Base-by-base conservation (phyloP, 1,139 yeast genomes). In the Candida tropicalis region DNA sequence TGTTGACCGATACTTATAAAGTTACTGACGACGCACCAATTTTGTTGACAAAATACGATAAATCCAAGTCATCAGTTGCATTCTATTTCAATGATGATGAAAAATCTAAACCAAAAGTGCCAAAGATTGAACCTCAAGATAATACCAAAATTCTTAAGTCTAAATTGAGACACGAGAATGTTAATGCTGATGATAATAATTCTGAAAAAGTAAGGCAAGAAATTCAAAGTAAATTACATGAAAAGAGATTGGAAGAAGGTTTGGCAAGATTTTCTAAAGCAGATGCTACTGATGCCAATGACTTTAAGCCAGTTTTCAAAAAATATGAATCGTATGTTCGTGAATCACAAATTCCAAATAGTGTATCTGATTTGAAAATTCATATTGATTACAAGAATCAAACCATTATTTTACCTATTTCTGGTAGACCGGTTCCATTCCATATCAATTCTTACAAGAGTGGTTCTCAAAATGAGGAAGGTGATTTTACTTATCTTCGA, bases 381-480 rank as follows among this genome's bases (percentile, higher is more conserved):
- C 93, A 87, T 58, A 91, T 93, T 44, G 99, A 93, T 62, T 75
- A 81, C 61, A 89, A 88, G 58, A 80, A 87, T 48, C 97, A 90
- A 65, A 88, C 98, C 1, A 87, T 93, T 43, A 80, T 93, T 48
- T 71, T 93, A 47, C 99, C 99, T 40, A 87, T 93, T 48, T 82
- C 86, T 57, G 99, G 99, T 48, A 80, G 99, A 59, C 97, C 99
- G 2, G 99, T 95, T 39, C 99, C 99, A 23, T 91, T 93, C 75
- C 99, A 93, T 63, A 90, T 93, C 57, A 89, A 90, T 60, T 75
- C 97, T 7, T 91, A 88, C 67, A 93, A 91, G 62, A 91, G 89
- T 63, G 98, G 97, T 39, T 87, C 96, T 18, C 93, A 90, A 59
- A 89, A 86, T 53, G 99, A 93, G 59, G 99, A 95, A 70, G 98